Base-by-base conservation (phyloP, 257 asterid genomes). In the Paulownia fortunei region DNA sequence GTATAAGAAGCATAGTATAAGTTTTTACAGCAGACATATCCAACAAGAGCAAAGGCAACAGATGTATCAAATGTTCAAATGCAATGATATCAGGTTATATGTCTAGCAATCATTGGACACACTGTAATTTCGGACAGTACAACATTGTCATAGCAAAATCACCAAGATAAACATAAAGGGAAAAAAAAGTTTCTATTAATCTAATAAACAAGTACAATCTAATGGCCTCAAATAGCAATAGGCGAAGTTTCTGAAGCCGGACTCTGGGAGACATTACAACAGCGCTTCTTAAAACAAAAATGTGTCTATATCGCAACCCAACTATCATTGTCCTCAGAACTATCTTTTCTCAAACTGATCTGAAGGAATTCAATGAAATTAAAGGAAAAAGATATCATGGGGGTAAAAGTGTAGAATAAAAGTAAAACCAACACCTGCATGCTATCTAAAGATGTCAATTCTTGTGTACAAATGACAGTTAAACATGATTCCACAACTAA, bases 401-500 rank as follows among this genome's bases (percentile, higher is more conserved):
- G n/a, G 65, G 76, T 70, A 67, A 66, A 82, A 69, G n/a, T 23
- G 64, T 56, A 21, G 24, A 55, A 65, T 49, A 62, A 51, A 52
- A 59, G 55, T 51, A 56, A 81, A 56, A 74, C 39, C 44, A 75
- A 69, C 77, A 70, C 80, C 83, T 67, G 75, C 80, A 79, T 76
- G 80, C 74, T 80, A 77, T 80, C 82, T 77, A 77, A 83, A 59
- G 54, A 76, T 76, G 84, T 80, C 78, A 75, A 76, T 74, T 78
- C 87, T 78, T 85, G 89, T 79, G 87, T 80, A 86, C 90, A 87
- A 49, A 60, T 27, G 79, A 55, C 73, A 67, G 77, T 69, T 69
- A 68, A 81, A 83, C 78, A 74, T 32, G 76, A 81, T 61, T 80
- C 83, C 32, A 86, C 84, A 81, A 69, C 83, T 82, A 66, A 69